Conservation (phyloP, 2,329 filamentous ascomycete species). For the Colletotrichum sp. region DNA sequence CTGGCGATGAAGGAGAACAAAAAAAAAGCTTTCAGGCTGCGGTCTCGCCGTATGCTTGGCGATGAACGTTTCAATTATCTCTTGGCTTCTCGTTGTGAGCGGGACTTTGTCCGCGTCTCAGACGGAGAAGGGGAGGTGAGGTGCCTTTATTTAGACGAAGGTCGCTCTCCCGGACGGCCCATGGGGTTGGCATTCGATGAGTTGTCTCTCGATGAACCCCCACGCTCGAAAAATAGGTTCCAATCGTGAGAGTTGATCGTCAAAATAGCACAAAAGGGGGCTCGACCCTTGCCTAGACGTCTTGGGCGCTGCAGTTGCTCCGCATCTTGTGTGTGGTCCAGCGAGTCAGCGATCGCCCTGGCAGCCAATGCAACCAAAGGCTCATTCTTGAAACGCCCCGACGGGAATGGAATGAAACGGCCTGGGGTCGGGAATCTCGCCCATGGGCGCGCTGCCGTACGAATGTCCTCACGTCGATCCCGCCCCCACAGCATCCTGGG, state of each 20-base stretch:
- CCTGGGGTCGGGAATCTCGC: not conserved
- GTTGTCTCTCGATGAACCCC: not conserved
- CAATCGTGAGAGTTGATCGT: not conserved
- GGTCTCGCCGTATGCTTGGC: slow-evolving; percentile 3
- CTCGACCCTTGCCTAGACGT: not conserved
- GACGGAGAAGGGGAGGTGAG: not conserved
- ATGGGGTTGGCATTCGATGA: not conserved
- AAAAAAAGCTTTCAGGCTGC: slow-evolving; percentile 2
- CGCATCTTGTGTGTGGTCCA: not conserved
- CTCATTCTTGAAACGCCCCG: slow-evolving; percentile 1
- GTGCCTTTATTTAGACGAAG: slow-evolving; percentile 3
- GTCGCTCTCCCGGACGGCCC: not conserved
- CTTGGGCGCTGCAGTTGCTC: not conserved
- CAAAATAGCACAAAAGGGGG: slow-evolving; percentile 17
- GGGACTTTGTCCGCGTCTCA: slow-evolving; percentile 9
- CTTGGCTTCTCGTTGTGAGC: slow-evolving; percentile 1
- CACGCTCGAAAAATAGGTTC: not conserved
- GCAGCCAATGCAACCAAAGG: slow-evolving; percentile 1
- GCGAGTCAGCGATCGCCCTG: slow-evolving; percentile 3
- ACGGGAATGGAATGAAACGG: slow-evolving; percentile 9
- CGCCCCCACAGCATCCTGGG: not conserved
- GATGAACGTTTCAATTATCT: slow-evolving; percentile 17
- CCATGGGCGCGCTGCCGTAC: not conserved
- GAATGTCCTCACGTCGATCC: not conserved
- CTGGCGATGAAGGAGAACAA: not conserved